A percentile compares a stretch with the other conserved stretches of the same genome.
These are phyloP conservation scores for Xylariales sp. DNA, from an alignment of 2,329 filamentous ascomycete genomes.

Conservation along the genomic window DNA sequence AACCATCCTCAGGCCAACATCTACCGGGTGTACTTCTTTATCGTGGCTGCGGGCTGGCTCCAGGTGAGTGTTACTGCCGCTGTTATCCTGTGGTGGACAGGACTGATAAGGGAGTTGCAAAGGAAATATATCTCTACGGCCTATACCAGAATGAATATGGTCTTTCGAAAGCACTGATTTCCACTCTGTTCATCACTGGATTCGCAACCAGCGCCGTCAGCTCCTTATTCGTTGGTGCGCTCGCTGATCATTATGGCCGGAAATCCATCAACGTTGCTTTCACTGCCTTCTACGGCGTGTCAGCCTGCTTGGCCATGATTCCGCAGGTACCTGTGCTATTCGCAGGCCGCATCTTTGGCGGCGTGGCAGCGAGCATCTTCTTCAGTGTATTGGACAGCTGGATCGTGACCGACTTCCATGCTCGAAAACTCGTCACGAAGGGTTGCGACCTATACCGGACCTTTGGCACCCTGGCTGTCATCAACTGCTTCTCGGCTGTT, in stretches of 20 bases:
- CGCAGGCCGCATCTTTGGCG: constrained; percentile 49
- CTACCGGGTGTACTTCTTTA: constrained; percentile 38
- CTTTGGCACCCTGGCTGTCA: constrained; percentile 46
- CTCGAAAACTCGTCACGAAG: constrained; percentile 36
- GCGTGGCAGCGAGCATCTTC: constrained; percentile 51
- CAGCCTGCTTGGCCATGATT: constrained; percentile 47
- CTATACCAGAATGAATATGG: constrained; percentile 24
- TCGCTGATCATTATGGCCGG: constrained; percentile 42
- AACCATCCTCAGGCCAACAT: constrained; percentile 34
- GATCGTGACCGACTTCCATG: constrained; percentile 53
- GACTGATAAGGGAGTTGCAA: constrained; percentile 7
- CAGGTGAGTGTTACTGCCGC: constrained; percentile 25
- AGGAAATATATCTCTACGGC: constrained; percentile 15
- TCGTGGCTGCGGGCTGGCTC: constrained; percentile 41
- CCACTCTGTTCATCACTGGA: constrained; percentile 39
- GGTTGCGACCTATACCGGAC: constrained; percentile 32
- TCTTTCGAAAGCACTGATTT: constrained; percentile 16
- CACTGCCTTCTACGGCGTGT: constrained; percentile 46
- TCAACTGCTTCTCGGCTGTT: constrained; percentile 54
- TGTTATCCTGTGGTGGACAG: not conserved
- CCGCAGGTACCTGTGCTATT: constrained; percentile 40
- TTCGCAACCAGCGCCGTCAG: constrained; percentile 45
- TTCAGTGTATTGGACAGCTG: constrained; percentile 57
- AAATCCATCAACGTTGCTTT: constrained; percentile 47
- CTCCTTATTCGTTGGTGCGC: constrained; percentile 33